Percentiles rank a stretch among this genome's conserved stretches.
phyloP scores from a whole-genome alignment of 108 stramenopile genomes.

The Cyclotella kingstonii region DNA sequence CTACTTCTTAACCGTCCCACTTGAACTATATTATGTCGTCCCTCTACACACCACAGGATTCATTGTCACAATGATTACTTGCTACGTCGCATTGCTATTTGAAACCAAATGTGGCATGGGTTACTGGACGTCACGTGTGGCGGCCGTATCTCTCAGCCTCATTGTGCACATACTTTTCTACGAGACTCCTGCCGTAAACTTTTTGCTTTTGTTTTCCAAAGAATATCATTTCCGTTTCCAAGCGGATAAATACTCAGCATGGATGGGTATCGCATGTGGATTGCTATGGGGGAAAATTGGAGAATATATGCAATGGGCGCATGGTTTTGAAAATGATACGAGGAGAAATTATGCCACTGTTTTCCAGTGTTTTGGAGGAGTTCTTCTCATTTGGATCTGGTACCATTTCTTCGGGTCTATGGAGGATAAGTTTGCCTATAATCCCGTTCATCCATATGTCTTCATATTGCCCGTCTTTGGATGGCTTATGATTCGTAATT shows the following conservation, averaged over 20 bases:
- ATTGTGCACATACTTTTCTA: slow-evolving; percentile 61
- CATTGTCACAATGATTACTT: slow-evolving; percentile 68
- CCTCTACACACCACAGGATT: slow-evolving; percentile 88
- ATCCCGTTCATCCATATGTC: slow-evolving; percentile 84
- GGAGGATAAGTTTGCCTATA: slow-evolving; percentile 80
- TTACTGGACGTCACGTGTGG: slow-evolving; percentile 48
- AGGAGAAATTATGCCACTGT: slow-evolving; percentile 29
- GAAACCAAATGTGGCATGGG: slow-evolving; percentile 33
- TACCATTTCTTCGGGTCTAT: slow-evolving; percentile 58
- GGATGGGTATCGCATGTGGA: slow-evolving; percentile 59
- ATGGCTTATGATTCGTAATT: slow-evolving; percentile 90
- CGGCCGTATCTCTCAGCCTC: slow-evolving; percentile 45
- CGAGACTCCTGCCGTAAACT: slow-evolving; percentile 57
- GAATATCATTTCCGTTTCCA: slow-evolving; percentile 72
- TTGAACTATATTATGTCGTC: slow-evolving; percentile 93
- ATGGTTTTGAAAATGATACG: slow-evolving; percentile 41
- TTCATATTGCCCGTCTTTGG: slow-evolving; percentile 78
- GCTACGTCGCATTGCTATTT: slow-evolving; percentile 39
- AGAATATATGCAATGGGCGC: slow-evolving; percentile 60
- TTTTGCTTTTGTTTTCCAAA: slow-evolving; percentile 54
- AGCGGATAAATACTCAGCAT: slow-evolving; percentile 65
- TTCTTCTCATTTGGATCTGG: slow-evolving; percentile 51
- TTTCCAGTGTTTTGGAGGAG: slow-evolving; percentile 47
- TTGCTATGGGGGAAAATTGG: slow-evolving; percentile 55
- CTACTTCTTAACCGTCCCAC: slow-evolving; percentile 67